Conservation (phyloP, 208 protist species). For the Endotrypanum monterogeii region DNA sequence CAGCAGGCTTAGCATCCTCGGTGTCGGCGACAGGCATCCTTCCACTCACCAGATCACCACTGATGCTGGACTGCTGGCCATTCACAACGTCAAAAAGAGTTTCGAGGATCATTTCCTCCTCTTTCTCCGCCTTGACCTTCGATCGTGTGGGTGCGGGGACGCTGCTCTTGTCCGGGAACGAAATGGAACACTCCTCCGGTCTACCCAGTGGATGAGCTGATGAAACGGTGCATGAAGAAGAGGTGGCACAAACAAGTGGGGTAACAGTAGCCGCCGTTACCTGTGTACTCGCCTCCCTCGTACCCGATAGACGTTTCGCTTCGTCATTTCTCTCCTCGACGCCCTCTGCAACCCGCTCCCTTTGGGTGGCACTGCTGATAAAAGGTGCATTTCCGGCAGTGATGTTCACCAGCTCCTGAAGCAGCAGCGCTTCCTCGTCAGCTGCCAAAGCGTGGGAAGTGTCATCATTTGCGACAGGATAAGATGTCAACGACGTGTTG, state of each 20-base stretch:
- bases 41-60: slow-evolving; percentile 49
- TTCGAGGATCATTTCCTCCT: slow-evolving; percentile 58
- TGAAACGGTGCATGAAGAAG: not conserved
- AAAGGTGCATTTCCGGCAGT: slow-evolving; percentile 25
- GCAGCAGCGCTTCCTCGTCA: slow-evolving; percentile 32
- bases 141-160: not conserved
- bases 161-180: not conserved
- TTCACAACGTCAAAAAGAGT: slow-evolving; percentile 65
- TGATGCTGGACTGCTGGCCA: slow-evolving; percentile 65
- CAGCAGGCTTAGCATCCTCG: not conserved
- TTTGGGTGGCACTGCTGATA: slow-evolving; percentile 12
- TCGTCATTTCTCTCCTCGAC: not conserved
- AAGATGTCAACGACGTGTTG: not conserved
- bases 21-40: not conserved
- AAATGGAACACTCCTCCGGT: not conserved
- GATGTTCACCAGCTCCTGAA: slow-evolving; percentile 37
- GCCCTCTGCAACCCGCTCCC: not conserved
- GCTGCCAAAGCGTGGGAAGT: slow-evolving; percentile 13
- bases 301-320: not conserved
- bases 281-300: not conserved
- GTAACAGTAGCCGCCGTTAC: not conserved
- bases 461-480: not conserved
- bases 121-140: slow-evolving; percentile 4
- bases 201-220: not conserved
- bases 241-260: not conserved